A percentile compares a stretch with the other conserved stretches of the same genome.
These are phyloP conservation scores for Phytophthora sp. DNA, from an alignment of 352 stramenopile species.

Conservation along the genomic window DNA sequence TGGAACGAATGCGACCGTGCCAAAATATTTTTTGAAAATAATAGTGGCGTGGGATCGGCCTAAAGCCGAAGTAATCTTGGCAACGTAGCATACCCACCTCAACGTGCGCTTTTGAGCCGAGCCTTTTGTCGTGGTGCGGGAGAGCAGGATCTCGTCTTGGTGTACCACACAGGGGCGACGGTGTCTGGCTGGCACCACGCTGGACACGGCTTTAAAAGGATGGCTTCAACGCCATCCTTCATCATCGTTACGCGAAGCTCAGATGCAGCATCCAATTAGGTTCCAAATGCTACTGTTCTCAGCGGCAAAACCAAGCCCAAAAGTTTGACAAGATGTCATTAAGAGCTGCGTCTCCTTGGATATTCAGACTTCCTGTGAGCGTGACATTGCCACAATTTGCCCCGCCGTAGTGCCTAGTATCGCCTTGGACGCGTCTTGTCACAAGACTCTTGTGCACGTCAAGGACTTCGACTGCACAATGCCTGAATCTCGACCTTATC, in stretches of 20 bases:
- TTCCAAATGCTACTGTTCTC: slow-evolving; percentile 10
- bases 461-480: slow-evolving; percentile 7
- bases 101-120: too few relatives aligned
- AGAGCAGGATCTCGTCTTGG: too few relatives aligned
- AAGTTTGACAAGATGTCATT: not conserved
- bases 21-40: too few relatives aligned
- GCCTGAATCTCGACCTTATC: slow-evolving; percentile 7
- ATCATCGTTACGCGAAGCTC: not conserved
- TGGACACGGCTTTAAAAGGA: too few relatives aligned
- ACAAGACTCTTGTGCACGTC: not conserved
- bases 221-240: too few relatives aligned
- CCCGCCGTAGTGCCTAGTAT: too few relatives aligned
- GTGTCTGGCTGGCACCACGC: too few relatives aligned
- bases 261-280: slow-evolving; percentile 6
- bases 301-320: not conserved
- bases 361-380: slow-evolving; percentile 1
- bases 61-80: not conserved
- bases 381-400: slow-evolving; percentile 7
- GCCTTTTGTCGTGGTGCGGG: too few relatives aligned
- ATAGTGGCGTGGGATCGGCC: not conserved
- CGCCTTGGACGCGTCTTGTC: not conserved
- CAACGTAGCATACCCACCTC: slow-evolving; percentile 8
- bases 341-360: too few relatives aligned
- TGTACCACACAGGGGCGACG: too few relatives aligned
- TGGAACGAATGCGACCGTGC: too few relatives aligned